Evolutionary conservation across 495 filamentous ascomycete genomes (phyloP).

Genomic region (Neurospora sp.): DNA sequence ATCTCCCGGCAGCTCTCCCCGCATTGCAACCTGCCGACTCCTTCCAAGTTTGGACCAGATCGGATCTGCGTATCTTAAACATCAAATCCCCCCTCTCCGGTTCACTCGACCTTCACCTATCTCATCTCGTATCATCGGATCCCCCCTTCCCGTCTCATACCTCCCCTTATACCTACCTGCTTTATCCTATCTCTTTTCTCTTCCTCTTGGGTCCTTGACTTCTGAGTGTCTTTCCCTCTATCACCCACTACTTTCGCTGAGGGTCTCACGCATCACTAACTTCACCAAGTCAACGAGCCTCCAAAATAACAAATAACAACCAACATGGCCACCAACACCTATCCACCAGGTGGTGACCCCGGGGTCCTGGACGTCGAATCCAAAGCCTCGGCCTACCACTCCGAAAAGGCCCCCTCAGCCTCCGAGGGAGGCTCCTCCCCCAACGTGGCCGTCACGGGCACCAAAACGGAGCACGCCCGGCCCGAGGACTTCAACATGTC

Average conservation of each 20-base stretch:
- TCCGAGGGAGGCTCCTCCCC: not conserved
- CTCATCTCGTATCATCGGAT: not conserved
- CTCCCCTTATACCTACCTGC: not conserved
- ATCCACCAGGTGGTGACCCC: not conserved
- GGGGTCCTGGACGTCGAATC: not conserved
- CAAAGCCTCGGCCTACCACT: not conserved
- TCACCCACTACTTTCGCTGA: not conserved
- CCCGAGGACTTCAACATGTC: slow-evolving; percentile 26
- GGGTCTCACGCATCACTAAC: not conserved
- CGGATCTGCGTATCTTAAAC: not conserved
- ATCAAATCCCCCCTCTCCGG: not conserved
- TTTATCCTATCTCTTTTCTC: not conserved
- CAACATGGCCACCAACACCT: not conserved
- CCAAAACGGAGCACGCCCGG: not conserved
- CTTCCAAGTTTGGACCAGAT: not conserved
- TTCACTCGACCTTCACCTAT: not conserved
- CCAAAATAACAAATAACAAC: not conserved
- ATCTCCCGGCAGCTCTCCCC: not conserved
- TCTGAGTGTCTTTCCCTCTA: not conserved
- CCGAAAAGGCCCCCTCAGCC: not conserved
- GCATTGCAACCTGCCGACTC: not conserved
- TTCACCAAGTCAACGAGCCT: not conserved
- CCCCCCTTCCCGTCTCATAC: not conserved
- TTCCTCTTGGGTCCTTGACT: not conserved
- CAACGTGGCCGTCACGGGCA: not conserved